phyloP scores from a whole-genome alignment of 2,329 filamentous ascomycete species.

The Sporothrix sp. region DNA sequence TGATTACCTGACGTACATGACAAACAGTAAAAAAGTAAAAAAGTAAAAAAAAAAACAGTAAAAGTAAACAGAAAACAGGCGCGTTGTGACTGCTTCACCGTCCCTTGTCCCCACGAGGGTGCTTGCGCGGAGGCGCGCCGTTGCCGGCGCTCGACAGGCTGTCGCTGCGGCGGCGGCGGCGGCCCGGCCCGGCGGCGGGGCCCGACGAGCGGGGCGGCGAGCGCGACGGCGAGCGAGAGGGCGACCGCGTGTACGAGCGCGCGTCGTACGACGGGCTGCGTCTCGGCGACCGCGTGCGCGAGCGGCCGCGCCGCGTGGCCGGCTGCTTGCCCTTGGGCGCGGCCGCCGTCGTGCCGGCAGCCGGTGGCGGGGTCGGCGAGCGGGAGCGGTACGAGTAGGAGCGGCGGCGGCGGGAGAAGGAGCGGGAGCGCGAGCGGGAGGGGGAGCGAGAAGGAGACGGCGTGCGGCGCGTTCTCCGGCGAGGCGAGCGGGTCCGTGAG shows the following conservation, averaged over 20 bases:
- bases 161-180: constrained; percentile 17
- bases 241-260: constrained; percentile 6
- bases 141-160: constrained; percentile 16
- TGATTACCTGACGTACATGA: no score
- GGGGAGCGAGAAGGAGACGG: neutral
- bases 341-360: neutral
- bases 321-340: neutral
- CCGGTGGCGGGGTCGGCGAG: neutral
- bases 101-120: constrained; percentile 15
- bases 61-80: no score
- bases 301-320: neutral
- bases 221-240: constrained; percentile 16
- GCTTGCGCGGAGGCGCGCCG: constrained; percentile 20
- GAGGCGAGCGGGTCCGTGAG: no score
- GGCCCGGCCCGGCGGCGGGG: constrained; percentile 11
- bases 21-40: no score
- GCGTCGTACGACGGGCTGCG: neutral
- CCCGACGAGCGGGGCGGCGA: neutral
- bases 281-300: neutral
- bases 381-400: constrained; percentile 2
- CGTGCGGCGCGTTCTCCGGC: no score
- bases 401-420: neutral
- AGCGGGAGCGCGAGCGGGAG: constrained; percentile 12
- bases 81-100: no score
- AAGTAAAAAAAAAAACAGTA: no score